phyloP scores from a whole-genome alignment of 2,329 filamentous ascomycete genomes.

The Monilinia fructicola region DNA sequence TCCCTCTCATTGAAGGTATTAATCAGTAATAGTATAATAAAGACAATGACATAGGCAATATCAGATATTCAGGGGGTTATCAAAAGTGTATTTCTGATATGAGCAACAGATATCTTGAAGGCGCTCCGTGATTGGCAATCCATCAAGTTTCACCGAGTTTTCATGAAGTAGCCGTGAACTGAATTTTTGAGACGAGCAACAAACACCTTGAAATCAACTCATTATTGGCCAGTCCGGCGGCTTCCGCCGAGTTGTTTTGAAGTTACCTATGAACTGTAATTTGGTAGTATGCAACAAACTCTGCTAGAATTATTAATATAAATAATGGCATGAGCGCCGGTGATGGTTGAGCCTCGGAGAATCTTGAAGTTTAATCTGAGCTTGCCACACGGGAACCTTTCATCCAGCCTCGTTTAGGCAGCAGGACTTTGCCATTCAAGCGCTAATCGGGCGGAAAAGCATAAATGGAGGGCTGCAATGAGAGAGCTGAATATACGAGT shows the following conservation, averaged over 20 bases:
- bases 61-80: background rate
- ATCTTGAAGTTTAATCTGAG: too few relatives aligned
- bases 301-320: background rate
- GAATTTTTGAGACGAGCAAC: background rate
- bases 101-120: background rate
- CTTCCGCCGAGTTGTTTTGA: background rate
- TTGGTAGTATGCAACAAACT: background rate
- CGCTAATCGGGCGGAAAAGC: background rate
- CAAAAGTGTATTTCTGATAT: background rate
- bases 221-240: background rate
- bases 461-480: too few relatives aligned
- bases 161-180: background rate
- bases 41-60: background rate
- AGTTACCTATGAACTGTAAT: background rate
- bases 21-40: background rate
- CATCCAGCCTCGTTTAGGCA: too few relatives aligned
- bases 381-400: too few relatives aligned
- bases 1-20: background rate
- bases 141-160: background rate
- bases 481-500: too few relatives aligned
- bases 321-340: background rate
- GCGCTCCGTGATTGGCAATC: background rate
- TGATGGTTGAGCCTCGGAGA: background rate
- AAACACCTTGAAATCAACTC: background rate
- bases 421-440: background rate